Base-by-base conservation (phyloP, 331 rosid species). In the Erythrophleum ivorense region DNA sequence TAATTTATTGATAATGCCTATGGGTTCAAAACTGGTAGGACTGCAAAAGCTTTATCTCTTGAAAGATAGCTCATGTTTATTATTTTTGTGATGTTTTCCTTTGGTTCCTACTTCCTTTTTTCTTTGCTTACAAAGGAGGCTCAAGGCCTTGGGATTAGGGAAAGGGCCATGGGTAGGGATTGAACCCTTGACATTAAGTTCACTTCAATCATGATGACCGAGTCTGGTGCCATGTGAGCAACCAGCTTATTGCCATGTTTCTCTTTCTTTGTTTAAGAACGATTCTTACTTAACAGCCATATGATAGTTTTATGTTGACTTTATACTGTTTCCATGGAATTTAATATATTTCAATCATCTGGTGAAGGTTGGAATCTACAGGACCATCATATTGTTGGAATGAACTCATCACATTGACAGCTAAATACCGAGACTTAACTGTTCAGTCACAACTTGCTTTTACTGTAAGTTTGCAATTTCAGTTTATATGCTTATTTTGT, bases 381-480 rank as follows among this genome's bases (percentile, higher is more conserved):
- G 97, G 97, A 76, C 97, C 97, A 31, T 81, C 90, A 7, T 95
- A 76, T 83, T 87, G 85, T 76, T 96, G 98, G 99, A 94, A 89
- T 84, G 97, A 96, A 83, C 91, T 91, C 72, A 88, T 93, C 76
- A 96, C 98, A 0, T 86, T 96, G 87, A 93, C 92, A 63, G 87
- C 98, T 9, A 96, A 96, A 77, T 96, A 96, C 78, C 90, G 97
- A 54, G 98, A 96, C 85, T 88, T 96, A 84, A 96, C 99, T 69
- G 90, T 84, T 88, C 94, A 96, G 84, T 92, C 99, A 31, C 99
- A 96, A 79, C 91, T 96, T 76, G 89, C 94, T 73, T 88, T 96
- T 77, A 93, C 95, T 5, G 99, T 96, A 86, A 85, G 97, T 76
- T 50, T 77, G 73, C 62, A 31, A 64, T 41, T 65, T 76, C 63